Percentiles rank a stretch among this genome's conserved stretches.
Evolutionary conservation across 768 basidiomycete genomes (phyloP).

Genomic region (Lactarius tabidus): DNA sequence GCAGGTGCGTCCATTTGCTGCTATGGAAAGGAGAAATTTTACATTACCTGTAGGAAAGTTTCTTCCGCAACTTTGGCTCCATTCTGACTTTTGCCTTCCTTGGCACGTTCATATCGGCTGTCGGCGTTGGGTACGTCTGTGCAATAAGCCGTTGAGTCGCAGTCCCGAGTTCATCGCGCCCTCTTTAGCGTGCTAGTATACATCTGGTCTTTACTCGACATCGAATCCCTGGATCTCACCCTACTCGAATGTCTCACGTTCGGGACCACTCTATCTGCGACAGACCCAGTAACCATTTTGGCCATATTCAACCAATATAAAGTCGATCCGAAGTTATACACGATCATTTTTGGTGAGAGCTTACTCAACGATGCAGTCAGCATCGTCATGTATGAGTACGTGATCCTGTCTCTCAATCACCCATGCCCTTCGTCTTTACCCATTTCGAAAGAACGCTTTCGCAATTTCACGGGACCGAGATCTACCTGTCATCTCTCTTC

Average conservation of each 20-base stretch:
- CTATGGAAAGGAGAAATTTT: neutral
- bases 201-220: slow-evolving; percentile 88
- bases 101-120: slow-evolving; percentile 94
- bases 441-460: slow-evolving; percentile 70
- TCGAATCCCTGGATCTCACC: slow-evolving; percentile 83
- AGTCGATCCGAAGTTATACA: slow-evolving; percentile 81
- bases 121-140: slow-evolving; percentile 84
- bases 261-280: slow-evolving; percentile 94
- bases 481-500: slow-evolving; percentile 85
- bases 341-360: slow-evolving; percentile 96
- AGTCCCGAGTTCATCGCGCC: slow-evolving; percentile 40
- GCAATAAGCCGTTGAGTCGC: slow-evolving; percentile 1
- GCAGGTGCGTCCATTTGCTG: slow-evolving; percentile 52
- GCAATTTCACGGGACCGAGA: slow-evolving; percentile 86
- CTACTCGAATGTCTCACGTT: slow-evolving; percentile 94
- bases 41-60: slow-evolving; percentile 69
- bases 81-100: slow-evolving; percentile 92
- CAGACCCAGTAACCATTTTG: slow-evolving; percentile 96
- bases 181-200: slow-evolving; percentile 84
- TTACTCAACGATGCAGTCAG: slow-evolving; percentile 97
- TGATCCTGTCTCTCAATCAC: slow-evolving; percentile 28
- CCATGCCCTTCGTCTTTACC: neutral
- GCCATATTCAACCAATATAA: slow-evolving; percentile 99
- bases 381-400: slow-evolving; percentile 99
- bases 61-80: slow-evolving; percentile 97